Evolutionary conservation across 1,139 yeast genomes (phyloP).

Genomic region (Debaryomycetaceae sp.): DNA sequence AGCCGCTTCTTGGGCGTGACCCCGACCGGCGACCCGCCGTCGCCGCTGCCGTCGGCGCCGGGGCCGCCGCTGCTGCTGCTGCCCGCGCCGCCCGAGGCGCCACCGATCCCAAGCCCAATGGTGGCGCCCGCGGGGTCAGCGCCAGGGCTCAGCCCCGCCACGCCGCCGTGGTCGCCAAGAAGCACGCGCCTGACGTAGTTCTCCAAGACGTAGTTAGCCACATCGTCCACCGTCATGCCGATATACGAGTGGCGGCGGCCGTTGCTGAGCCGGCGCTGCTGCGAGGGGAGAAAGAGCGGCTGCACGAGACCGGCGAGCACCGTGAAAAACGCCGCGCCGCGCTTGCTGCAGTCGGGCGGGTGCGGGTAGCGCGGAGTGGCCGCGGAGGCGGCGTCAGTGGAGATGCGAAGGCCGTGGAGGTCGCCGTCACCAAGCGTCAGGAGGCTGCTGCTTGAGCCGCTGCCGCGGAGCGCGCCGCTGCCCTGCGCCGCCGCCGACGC

Average conservation of each 20-base stretch:
- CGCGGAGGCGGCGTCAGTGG: conserved; percentile 8
- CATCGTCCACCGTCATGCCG: conserved; percentile 29
- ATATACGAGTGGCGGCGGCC: conserved; percentile 21
- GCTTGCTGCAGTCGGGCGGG: conserved; percentile 16
- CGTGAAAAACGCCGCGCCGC: conserved; percentile 21
- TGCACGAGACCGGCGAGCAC: conserved; percentile 17
- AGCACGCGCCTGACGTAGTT: conserved; percentile 13
- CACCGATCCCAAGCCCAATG: neutral
- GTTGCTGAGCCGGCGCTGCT: conserved; percentile 15
- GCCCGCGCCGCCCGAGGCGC: neutral
- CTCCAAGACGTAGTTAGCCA: conserved; percentile 24
- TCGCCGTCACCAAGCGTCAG: neutral
- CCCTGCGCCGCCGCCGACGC: conserved; percentile 12
- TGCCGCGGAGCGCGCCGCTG: conserved; percentile 4
- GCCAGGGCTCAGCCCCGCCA: neutral
- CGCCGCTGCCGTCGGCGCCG: conserved; percentile 1
- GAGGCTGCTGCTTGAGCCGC: neutral
- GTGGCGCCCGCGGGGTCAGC: conserved; percentile 1
- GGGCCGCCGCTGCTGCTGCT: neutral
- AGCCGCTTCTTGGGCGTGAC: conserved; percentile 1
- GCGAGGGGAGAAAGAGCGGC: conserved; percentile 24
- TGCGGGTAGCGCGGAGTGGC: conserved; percentile 11
- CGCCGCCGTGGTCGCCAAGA: neutral
- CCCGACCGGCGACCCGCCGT: conserved; percentile 3
- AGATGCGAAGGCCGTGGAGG: conserved; percentile 21